These are phyloP conservation scores for Phytophthora colocasiae DNA, from an alignment of 352 stramenopile species.

Conservation along the genomic window DNA sequence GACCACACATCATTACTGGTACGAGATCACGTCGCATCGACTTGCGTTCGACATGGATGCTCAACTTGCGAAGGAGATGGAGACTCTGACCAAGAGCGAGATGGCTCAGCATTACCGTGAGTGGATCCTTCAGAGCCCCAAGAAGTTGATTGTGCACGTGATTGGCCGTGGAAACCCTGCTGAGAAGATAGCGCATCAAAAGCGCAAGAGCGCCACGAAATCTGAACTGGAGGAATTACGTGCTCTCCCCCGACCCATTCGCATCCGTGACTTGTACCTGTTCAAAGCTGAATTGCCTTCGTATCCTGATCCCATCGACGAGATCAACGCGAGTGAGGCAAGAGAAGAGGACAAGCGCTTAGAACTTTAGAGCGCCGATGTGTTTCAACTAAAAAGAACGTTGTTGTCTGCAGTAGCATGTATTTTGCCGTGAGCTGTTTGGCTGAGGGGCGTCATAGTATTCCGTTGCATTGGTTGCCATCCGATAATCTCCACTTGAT, in stretches of 20 bases:
- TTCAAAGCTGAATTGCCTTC: constrained; percentile 68
- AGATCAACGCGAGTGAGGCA: constrained; percentile 40
- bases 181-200: constrained; percentile 42
- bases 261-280: constrained; percentile 63
- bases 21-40: constrained; percentile 80
- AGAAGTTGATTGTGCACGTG: constrained; percentile 76
- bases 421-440: constrained; percentile 27
- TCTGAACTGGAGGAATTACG: constrained; percentile 32
- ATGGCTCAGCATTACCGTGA: constrained; percentile 65
- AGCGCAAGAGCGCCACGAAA: constrained; percentile 42
- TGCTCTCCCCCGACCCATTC: constrained; percentile 34
- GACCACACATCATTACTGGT: constrained; percentile 80
- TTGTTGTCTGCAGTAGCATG: constrained; percentile 24
- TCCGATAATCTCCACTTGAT: background rate
- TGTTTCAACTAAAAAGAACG: constrained; percentile 16
- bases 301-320: constrained; percentile 55
- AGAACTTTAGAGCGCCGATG: constrained; percentile 39
- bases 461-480: constrained; percentile 8
- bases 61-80: constrained; percentile 72
- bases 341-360: constrained; percentile 27
- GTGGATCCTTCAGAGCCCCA: constrained; percentile 68
- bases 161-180: constrained; percentile 57
- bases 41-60: constrained; percentile 78
- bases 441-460: constrained; percentile 1
- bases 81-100: constrained; percentile 73